Evolutionary conservation across 305 asterid genomes (phyloP), one percentile per base, ranked within the genome.

Genomic region (Solanum hybrid): DNA sequence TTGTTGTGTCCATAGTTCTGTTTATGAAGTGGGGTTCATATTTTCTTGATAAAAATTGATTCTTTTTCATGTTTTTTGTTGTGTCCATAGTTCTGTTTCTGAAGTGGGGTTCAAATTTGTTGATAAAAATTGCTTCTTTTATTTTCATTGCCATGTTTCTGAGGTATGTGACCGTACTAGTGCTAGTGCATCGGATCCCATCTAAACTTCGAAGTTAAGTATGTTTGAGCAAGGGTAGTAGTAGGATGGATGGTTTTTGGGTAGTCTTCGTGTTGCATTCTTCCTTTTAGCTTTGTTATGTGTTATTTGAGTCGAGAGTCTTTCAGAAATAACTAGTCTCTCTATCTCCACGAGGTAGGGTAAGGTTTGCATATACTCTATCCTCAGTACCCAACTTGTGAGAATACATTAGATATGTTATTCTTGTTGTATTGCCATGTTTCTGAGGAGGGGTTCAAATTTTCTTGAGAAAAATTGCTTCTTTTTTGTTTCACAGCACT

Each of bases 361-460:
- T 29, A 31, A 75, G 0, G 3, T 14, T 0, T 6, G 2, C 2
- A 1, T 73, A n/a, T n/a, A 9, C 0, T 67, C 29, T 71, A 71
- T 11, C 8, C 8, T 69, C 4, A 0, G 12, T 1, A 67, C 3
- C 16, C 16, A 2, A 24, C 8, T 69, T 24, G 4, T 71, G 16
- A 26, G 29, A 67, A 67, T 67, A 57, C 69, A 6, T 18, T 57
- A 57, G 5, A 67, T n/a, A 67, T n/a, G 6, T 2, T 69, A 11
- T 11, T 69, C 8, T 14, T 28, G 79, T 73, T 73, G 78, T 73
- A 28, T 28, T 73, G 22, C 35, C 35, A 73, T 73, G 31, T 67
- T 67, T n/a, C 14, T 67, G 37, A 40, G 75, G 84, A 16, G 87
- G 82, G 78, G 76, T 74, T 89, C 33, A 24, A n/a, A 4, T n/a